Evolutionary conservation across 2,329 filamentous ascomycete genomes (phyloP).

Genomic region (Fusarium euwallaceae): DNA sequence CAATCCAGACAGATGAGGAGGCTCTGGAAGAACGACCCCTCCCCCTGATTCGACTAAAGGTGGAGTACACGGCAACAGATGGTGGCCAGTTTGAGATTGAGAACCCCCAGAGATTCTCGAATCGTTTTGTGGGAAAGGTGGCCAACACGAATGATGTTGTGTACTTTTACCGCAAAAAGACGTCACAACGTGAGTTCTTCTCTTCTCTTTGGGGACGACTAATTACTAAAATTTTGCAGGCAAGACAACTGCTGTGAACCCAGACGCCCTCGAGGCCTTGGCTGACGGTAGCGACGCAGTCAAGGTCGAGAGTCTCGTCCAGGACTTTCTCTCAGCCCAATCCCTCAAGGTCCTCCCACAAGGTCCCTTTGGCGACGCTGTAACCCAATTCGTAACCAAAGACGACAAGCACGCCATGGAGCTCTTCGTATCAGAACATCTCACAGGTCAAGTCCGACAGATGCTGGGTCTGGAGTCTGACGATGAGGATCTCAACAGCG

Average conservation of each 20-base stretch:
- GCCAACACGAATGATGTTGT: conserved; percentile 96
- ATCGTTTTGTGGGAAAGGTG: conserved; percentile 89
- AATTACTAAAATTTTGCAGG: conserved; percentile 40
- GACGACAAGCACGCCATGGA: conserved; percentile 95
- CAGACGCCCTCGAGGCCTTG: conserved; percentile 73
- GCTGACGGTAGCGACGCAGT: conserved; percentile 71
- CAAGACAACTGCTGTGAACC: conserved; percentile 59
- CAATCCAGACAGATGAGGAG: conserved; percentile 76
- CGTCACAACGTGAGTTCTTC: conserved; percentile 53
- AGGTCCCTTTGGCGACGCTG: conserved; percentile 91
- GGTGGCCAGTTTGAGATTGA: conserved; percentile 90
- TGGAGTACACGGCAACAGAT: conserved; percentile 89
- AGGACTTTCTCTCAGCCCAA: conserved; percentile 88
- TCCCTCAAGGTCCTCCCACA: conserved; percentile 93
- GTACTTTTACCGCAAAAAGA: conserved; percentile 92
- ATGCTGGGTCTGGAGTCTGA: conserved; percentile 76
- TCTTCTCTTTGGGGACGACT: rapidly evolving
- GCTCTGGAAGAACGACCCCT: conserved; percentile 75
- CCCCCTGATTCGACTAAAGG: conserved; percentile 88
- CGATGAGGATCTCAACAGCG: conserved; percentile 75
- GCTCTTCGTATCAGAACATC: conserved; percentile 79
- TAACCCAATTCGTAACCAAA: conserved; percentile 93
- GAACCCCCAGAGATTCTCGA: conserved; percentile 96
- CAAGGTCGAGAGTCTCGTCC: conserved; percentile 89
- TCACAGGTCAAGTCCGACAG: conserved; percentile 78